phyloP scores from a whole-genome alignment of 2,329 filamentous ascomycete species.

The Cryphonectria japonica region DNA sequence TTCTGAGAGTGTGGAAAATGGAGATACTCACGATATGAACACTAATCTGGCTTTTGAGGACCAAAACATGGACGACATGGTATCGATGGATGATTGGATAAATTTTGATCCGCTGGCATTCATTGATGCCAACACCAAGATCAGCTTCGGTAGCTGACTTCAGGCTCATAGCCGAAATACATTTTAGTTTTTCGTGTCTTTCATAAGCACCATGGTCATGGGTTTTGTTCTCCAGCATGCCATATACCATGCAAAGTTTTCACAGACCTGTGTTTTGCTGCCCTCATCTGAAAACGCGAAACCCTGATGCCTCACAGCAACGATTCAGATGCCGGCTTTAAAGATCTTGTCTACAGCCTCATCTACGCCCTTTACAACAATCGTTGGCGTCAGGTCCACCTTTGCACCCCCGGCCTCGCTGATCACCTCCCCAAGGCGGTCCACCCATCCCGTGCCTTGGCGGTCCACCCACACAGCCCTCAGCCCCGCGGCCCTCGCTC shows the following conservation, averaged over 20 bases:
- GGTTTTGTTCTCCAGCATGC: background rate
- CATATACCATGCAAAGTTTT: background rate
- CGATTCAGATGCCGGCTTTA: conserved; percentile 14
- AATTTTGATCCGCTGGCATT: too few species aligned
- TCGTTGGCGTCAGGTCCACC: conserved; percentile 51
- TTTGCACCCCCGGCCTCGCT: conserved; percentile 13
- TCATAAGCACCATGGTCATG: background rate
- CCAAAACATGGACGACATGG: too few species aligned
- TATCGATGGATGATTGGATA: too few species aligned
- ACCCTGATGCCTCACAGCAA: background rate
- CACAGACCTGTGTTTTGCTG: background rate
- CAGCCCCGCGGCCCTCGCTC: conserved; percentile 64
- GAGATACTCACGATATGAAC: too few species aligned
- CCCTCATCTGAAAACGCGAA: background rate
- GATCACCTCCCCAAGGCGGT: conserved; percentile 56
- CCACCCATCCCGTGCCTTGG: conserved; percentile 64
- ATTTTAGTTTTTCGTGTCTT: background rate
- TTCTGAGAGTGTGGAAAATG: too few species aligned
- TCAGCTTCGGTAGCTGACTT: background rate
- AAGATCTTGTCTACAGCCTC: conserved; percentile 53
- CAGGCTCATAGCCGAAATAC: background rate
- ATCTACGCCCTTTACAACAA: conserved; percentile 59
- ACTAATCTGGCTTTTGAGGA: too few species aligned
- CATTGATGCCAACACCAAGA: too few species aligned
- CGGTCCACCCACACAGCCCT: conserved; percentile 71